A percentile compares a stretch with the other conserved stretches of the same genome.
phyloP scores from a whole-genome alignment of 2,329 filamentous ascomycete species.

The Gnomoniopsis sp. region DNA sequence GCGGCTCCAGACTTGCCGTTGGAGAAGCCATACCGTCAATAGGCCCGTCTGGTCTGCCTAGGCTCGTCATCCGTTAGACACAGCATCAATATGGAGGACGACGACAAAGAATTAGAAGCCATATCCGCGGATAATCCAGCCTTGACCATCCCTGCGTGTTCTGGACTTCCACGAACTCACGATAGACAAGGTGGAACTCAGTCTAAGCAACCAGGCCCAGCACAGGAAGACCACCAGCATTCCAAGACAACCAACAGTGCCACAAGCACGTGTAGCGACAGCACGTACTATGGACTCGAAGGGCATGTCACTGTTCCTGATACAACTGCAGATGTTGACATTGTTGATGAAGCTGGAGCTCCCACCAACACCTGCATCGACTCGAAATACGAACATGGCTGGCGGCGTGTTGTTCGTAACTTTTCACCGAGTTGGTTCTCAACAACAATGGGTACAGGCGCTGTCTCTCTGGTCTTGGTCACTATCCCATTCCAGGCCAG shows the following conservation, averaged over 20 bases:
- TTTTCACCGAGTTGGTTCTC: slow-evolving; percentile 50
- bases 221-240: no score
- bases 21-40: no score
- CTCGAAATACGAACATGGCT: slow-evolving; percentile 24
- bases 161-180: no score
- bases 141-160: no score
- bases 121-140: no score
- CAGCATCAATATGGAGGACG: no score
- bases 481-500: slow-evolving; percentile 53
- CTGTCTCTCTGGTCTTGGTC: slow-evolving; percentile 56
- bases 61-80: no score
- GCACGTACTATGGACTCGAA: background rate
- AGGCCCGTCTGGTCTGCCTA: no score
- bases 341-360: background rate
- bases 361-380: background rate
- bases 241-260: background rate
- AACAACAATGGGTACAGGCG: slow-evolving; percentile 61
- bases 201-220: no score
- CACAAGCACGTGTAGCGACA: background rate
- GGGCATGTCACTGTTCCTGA: background rate
- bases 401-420: slow-evolving; percentile 36
- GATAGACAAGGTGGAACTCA: no score
- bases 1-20: no score
- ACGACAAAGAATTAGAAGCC: no score
- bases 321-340: background rate